Percentiles rank a stretch among this genome's conserved stretches.
These are phyloP conservation scores for Dorcoceras hygrometricum DNA, from an alignment of 257 asterid genomes.

Conservation along the genomic window DNA sequence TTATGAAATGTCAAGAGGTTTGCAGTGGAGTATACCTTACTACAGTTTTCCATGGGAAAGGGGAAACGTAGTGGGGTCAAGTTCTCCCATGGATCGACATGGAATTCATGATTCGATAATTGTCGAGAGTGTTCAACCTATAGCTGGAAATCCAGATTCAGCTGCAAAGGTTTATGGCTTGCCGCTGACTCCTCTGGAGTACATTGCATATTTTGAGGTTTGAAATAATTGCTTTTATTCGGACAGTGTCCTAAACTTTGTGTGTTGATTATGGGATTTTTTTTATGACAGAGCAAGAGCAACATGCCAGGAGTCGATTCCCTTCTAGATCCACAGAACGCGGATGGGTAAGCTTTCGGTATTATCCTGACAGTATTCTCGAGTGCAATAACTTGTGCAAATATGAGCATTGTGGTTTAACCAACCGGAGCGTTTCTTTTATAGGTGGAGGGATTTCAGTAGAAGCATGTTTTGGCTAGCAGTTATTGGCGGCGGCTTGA, in stretches of 20 bases:
- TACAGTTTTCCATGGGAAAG: constrained; percentile 87
- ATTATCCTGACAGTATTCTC: not conserved
- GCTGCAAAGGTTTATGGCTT: constrained; percentile 51
- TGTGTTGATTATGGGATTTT: constrained; percentile 28
- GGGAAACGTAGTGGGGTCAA: constrained; percentile 47
- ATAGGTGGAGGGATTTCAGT: constrained; percentile 86
- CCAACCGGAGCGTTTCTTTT: constrained; percentile 12
- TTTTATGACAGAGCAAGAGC: constrained; percentile 56
- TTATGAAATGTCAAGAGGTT: constrained; percentile 74
- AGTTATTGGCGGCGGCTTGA: constrained; percentile 53
- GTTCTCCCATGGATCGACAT: constrained; percentile 45
- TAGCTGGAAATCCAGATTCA: constrained; percentile 32
- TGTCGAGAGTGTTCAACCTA: constrained; percentile 34
- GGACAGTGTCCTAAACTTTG: not conserved
- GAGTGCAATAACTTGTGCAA: not conserved
- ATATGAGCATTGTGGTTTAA: constrained; percentile 5
- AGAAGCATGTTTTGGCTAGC: constrained; percentile 92
- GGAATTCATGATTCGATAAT: constrained; percentile 36
- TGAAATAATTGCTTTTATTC: constrained; percentile 11
- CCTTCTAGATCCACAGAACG: constrained; percentile 64
- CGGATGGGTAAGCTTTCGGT: constrained; percentile 60
- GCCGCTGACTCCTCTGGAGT: constrained; percentile 76
- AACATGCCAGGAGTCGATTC: constrained; percentile 70
- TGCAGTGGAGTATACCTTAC: constrained; percentile 92
- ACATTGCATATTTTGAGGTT: constrained; percentile 76